Conservation (phyloP, 805 yeast genomes). For the Lipomyces kockii region DNA sequence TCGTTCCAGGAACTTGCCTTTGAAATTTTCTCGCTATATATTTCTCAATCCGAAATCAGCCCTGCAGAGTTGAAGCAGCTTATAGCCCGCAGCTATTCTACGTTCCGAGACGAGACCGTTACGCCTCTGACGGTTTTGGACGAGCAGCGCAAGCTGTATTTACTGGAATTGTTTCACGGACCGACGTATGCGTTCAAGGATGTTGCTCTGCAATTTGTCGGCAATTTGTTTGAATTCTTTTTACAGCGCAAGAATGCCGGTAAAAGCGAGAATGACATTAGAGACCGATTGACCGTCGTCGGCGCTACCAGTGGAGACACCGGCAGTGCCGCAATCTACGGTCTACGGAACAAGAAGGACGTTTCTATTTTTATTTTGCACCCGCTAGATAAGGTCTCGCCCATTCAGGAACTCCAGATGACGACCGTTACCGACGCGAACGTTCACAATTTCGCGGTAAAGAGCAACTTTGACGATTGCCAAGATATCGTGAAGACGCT, state of each 20-base stretch:
- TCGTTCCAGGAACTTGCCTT: slow-evolving; percentile 86
- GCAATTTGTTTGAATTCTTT: slow-evolving; percentile 94
- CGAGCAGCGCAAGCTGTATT: slow-evolving; percentile 62
- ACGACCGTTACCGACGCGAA: slow-evolving; percentile 91
- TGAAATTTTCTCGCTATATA: slow-evolving; percentile 80
- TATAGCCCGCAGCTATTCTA: slow-evolving; percentile 76
- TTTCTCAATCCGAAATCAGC: slow-evolving; percentile 73
- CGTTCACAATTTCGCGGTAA: slow-evolving; percentile 92
- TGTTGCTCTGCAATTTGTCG: slow-evolving; percentile 97
- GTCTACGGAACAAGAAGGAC: slow-evolving; percentile 94
- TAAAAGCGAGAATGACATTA: slow-evolving; percentile 48
- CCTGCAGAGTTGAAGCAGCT: slow-evolving; percentile 66
- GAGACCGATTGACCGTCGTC: slow-evolving; percentile 89
- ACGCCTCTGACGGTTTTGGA: slow-evolving; percentile 75
- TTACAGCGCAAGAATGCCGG: slow-evolving; percentile 70
- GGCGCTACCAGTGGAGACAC: slow-evolving; percentile 99
- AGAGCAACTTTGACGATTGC: slow-evolving; percentile 97
- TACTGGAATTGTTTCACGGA: slow-evolving; percentile 95
- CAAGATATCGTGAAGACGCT: slow-evolving; percentile 94
- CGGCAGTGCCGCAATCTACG: slow-evolving; percentile 98
- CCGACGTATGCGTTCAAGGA: slow-evolving; percentile 99
- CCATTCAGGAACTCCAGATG: slow-evolving; percentile 98
- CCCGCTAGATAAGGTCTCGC: slow-evolving; percentile 97
- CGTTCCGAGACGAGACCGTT: slow-evolving; percentile 85
- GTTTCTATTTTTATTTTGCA: slow-evolving; percentile 96